Percentiles rank a stretch among this genome's conserved stretches.
Conservation (phyloP, 257 asterid genomes). For the Craterostigma plantagineum region DNA sequence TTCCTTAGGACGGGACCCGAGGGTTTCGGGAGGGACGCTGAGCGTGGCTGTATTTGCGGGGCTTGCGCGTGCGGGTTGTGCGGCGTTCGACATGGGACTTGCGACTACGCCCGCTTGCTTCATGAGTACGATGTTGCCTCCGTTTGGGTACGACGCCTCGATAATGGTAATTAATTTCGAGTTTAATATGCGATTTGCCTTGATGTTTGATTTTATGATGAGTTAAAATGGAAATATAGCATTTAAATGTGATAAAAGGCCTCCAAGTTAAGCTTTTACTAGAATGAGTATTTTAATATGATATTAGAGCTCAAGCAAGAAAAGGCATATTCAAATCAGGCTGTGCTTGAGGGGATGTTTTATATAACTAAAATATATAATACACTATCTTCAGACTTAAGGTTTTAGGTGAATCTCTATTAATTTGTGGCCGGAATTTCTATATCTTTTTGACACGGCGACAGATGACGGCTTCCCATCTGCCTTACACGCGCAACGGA, state of each 20-base stretch:
- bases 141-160: conserved; percentile 60
- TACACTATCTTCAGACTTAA: too few species aligned
- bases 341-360: too few species aligned
- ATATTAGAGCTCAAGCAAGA: too few species aligned
- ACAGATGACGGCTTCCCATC: conserved; percentile 96
- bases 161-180: conserved; percentile 35
- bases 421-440: too few species aligned
- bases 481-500: conserved; percentile 87
- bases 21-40: conserved; percentile 49
- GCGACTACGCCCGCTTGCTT: conserved; percentile 96
- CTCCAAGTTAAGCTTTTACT: not conserved
- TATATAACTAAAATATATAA: too few species aligned
- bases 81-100: conserved; percentile 70
- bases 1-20: conserved; percentile 74
- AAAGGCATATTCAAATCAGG: too few species aligned
- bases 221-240: not conserved
- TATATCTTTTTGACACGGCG: too few species aligned
- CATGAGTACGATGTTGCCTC: conserved; percentile 71
- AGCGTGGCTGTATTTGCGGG: conserved; percentile 64
- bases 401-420: too few species aligned
- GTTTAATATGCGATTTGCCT: not conserved
- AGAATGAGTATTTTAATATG: too few species aligned
- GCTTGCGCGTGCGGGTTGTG: conserved; percentile 57
- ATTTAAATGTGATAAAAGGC: not conserved
- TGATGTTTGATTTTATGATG: not conserved